phyloP scores from a whole-genome alignment of 768 basidiomycete species.

The Boletus vinaceobasis region DNA sequence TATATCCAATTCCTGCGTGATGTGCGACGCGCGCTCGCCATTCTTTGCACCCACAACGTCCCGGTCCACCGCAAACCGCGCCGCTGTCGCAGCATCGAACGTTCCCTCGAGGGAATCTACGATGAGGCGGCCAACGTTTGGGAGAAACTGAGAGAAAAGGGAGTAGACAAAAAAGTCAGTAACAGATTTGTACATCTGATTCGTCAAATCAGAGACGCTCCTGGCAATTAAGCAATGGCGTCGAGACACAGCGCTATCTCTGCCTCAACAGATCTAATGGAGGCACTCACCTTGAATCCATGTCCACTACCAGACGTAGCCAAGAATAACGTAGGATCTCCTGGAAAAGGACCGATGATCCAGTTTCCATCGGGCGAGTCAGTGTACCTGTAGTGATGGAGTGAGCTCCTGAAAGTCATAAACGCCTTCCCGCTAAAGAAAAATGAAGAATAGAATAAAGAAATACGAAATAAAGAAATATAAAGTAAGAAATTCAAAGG shows the following conservation, averaged over 20 bases:
- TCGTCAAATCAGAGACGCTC: background rate
- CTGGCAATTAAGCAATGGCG: background rate
- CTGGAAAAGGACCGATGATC: slow-evolving; percentile 76
- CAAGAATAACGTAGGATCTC: slow-evolving; percentile 58
- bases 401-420: background rate
- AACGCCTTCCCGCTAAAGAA: background rate
- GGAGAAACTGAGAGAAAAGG: slow-evolving; percentile 65
- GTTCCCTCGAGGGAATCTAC: slow-evolving; percentile 67
- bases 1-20: slow-evolving; percentile 41
- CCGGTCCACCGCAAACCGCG: slow-evolving; percentile 66
- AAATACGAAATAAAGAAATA: background rate
- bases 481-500: background rate
- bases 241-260: background rate
- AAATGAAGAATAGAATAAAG: background rate
- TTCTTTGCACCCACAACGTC: slow-evolving; percentile 19
- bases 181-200: background rate
- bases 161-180: background rate
- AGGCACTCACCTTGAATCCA: slow-evolving; percentile 66
- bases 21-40: slow-evolving; percentile 15
- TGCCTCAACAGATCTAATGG: background rate
- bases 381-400: slow-evolving; percentile 62
- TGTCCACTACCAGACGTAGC: slow-evolving; percentile 91
- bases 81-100: slow-evolving; percentile 46
- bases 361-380: slow-evolving; percentile 86
- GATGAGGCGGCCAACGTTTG: slow-evolving; percentile 75